These are phyloP conservation scores for Boletus pseudopeckii DNA, from an alignment of 768 basidiomycete species.

Conservation along the genomic window DNA sequence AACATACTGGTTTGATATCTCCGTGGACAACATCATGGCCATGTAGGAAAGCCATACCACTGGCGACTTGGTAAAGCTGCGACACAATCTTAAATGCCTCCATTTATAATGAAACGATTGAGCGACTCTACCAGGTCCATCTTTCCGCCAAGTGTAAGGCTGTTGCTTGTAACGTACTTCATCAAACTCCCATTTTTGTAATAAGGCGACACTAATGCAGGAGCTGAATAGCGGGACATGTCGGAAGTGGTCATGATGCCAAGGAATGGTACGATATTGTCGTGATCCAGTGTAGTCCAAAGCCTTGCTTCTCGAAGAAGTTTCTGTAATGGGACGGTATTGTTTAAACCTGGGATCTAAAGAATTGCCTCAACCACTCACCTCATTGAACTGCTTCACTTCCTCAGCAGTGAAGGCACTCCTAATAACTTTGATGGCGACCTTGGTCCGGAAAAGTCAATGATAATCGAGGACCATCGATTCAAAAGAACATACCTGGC, in stretches of 20 bases:
- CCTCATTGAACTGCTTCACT: constrained; percentile 18
- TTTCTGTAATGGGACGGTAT: constrained; percentile 14
- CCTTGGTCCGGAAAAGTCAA: constrained; percentile 4
- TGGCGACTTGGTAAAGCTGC: constrained; percentile 22
- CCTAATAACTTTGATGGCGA: constrained; percentile 29
- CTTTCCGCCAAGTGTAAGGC: constrained; percentile 8
- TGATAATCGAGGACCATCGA: neutral
- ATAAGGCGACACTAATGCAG: constrained; percentile 27
- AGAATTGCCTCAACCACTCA: constrained; percentile 1
- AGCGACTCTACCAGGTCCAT: constrained; percentile 21
- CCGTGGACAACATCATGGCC: constrained; percentile 30
- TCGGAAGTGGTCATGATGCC: constrained; percentile 20
- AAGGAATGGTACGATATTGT: constrained; percentile 25
- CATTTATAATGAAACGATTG: neutral
- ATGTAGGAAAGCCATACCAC: constrained; percentile 27
- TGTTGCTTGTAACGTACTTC: constrained; percentile 8
- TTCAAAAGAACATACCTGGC: constrained; percentile 4
- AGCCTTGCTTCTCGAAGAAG: constrained; percentile 28
- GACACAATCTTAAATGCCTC: neutral
- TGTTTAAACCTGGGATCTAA: neutral
- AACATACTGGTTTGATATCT: constrained; percentile 37
- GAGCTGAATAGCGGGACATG: constrained; percentile 12
- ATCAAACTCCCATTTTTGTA: constrained; percentile 23
- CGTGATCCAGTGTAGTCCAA: constrained; percentile 23
- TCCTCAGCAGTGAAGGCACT: constrained; percentile 15